Base-by-base conservation (phyloP, 108 stramenopile genomes). In the Pseudonitzschia multistriata region DNA sequence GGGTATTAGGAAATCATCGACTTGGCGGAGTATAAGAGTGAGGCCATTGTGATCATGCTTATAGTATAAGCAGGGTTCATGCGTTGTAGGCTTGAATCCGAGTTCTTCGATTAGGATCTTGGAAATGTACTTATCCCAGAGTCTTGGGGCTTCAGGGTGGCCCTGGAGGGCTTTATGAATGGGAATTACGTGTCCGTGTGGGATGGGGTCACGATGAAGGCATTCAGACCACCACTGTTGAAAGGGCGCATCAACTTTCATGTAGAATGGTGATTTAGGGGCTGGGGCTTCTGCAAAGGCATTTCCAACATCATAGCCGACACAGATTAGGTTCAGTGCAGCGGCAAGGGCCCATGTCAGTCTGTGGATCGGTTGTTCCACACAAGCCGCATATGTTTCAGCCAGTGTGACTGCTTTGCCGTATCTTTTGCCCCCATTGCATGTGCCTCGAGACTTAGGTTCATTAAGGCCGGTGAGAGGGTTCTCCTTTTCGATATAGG, bases 281-380 rank as follows among this genome's bases (percentile, higher is more conserved):
- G 73, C 54, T 14, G 78, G 78, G 3, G 70, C 47, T 17, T 78
- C 40, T 24, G 70, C 78, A 49, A 68, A 83, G 3, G 82, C 82
- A 69, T 83, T 73, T 1, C 47, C 49, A 29, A 74, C 75, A 71
- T 85, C 84, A 0, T 67, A 57, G 6, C 66, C 64, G 65, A 47
- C 62, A 33, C 74, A 39, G 2, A 61, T 29, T 11, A 34, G 33
- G 45, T 68, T 68, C n/a, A 70, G 40, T 0, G 34, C 49, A 34
- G 80, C 78, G 6, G 80, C 49, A 17, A 71, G 17, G 5, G 83
- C 77, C 42, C 49, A 80, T 31, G 71, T 74, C 5, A 80, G 17
- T 10, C 66, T 67, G 15, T 64, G 36, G 31, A 62, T 31, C 5
- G 74, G 71, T 49, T 76, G 74, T 53, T 79, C 67, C 13, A 82